Evolutionary conservation across 352 stramenopile species (phyloP), one percentile per base, ranked within the genome.

Genomic region (Phytophthora cryptogea): DNA sequence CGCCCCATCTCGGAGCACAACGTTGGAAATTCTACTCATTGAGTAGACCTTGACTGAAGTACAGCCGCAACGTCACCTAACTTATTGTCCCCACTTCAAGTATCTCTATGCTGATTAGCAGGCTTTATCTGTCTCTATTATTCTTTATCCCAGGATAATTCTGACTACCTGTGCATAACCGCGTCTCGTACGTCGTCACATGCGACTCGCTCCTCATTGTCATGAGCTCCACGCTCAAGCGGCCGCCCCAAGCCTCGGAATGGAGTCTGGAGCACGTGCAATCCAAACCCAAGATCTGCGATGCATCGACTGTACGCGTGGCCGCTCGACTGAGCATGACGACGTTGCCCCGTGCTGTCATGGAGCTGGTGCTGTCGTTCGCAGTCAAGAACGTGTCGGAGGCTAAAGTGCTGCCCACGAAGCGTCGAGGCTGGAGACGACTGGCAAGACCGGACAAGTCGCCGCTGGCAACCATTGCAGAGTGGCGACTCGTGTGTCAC

Each of bases 1-100:
- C 16, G 36, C 66, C 2, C 28, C 69, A 40, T 73, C 63, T 42
- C 85, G 83, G 4, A 94, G 58, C n/a, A 97, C 88, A 28, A 97
- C 77, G 61, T 92, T 98, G 3, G 94, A 20, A 97, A 48, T 40
- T 83, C 77, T 69, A 23, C 20, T 23, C 20, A 23, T 23, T 23
- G 20, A 2, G 20, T 23, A 23, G 2, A 23, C 20, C 20, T 8
- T 28, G 7, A 11, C 32, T 33, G 47, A 20, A 14, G 32, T 17
- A 17, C 32, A 23, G 20, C 1, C 35, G 31, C 31, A 35, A 42
- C 14, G 20, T 39, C 8, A 17, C 43, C 13, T 36, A 23, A 23
- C 20, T 23, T 23, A 23, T 23, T 23, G 20, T 23, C 20, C n/a
- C 17, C 27, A 44, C 20, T 60, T 65, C 41, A 65, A 61, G 27